Conservation (phyloP, 768 basidiomycete species). For the Boletus fagicola region DNA sequence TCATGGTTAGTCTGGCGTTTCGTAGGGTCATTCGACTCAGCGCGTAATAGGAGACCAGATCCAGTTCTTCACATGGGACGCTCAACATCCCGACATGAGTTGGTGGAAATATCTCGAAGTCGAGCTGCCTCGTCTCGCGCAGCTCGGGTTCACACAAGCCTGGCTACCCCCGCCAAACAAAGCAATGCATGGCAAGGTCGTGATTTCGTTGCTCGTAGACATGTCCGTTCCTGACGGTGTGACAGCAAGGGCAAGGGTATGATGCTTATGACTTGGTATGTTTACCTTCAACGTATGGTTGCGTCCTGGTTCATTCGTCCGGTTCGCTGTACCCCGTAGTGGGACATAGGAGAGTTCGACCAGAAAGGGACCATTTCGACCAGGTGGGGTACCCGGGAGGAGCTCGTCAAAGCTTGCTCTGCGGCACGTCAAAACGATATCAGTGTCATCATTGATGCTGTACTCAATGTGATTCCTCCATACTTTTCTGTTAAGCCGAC, state of each 20-base stretch:
- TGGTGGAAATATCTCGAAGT: constrained; percentile 80
- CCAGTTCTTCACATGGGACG: constrained; percentile 87
- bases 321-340: constrained; percentile 42
- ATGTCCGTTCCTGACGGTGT: constrained; percentile 8
- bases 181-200: constrained; percentile 56
- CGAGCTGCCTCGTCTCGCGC: constrained; percentile 60
- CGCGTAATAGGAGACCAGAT: constrained; percentile 39
- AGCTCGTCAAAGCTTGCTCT: constrained; percentile 67
- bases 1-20: constrained; percentile 54
- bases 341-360: constrained; percentile 84
- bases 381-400: constrained; percentile 85
- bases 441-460: constrained; percentile 80
- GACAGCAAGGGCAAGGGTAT: constrained; percentile 71
- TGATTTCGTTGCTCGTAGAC: background rate
- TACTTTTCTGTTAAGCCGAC: background rate
- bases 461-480: constrained; percentile 66
- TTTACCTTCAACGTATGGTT: background rate
- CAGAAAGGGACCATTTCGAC: constrained; percentile 72
- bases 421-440: constrained; percentile 68
- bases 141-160: constrained; percentile 73
- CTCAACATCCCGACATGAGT: constrained; percentile 51
- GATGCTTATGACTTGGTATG: constrained; percentile 83
- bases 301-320: background rate
- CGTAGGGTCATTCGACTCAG: background rate
- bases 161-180: constrained; percentile 88